Conservation (phyloP, 768 basidiomycete species). For the Lactarius sanguifluus region DNA sequence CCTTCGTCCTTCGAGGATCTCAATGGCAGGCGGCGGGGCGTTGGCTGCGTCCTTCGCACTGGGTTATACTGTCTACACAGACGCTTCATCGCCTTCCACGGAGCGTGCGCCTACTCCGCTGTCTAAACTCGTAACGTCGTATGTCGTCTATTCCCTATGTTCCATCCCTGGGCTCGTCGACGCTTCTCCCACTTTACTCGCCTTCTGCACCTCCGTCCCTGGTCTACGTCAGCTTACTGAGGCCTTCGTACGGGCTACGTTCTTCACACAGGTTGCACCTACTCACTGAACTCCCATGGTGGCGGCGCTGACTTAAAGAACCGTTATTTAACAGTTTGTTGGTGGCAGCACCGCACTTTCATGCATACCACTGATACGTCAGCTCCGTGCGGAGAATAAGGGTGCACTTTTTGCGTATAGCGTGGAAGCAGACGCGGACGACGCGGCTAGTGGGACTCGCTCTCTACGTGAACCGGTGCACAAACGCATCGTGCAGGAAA, state of each 20-base stretch:
- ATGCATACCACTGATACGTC: slow-evolving; percentile 60
- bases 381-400: slow-evolving; percentile 64
- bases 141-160: slow-evolving; percentile 79
- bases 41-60: slow-evolving; percentile 25
- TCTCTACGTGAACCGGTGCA: slow-evolving; percentile 41
- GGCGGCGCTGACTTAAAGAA: background rate
- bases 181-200: slow-evolving; percentile 64
- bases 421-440: slow-evolving; percentile 74
- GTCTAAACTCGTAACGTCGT: slow-evolving; percentile 59
- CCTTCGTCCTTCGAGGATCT: slow-evolving; percentile 15
- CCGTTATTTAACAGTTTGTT: slow-evolving; percentile 59
- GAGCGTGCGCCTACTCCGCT: slow-evolving; percentile 29
- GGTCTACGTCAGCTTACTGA: slow-evolving; percentile 62
- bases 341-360: slow-evolving; percentile 80
- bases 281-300: background rate
- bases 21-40: slow-evolving; percentile 17
- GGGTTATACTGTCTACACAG: slow-evolving; percentile 31
- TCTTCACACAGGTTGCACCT: slow-evolving; percentile 73
- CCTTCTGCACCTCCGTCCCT: slow-evolving; percentile 57
- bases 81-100: slow-evolving; percentile 23
- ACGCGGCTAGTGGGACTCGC: slow-evolving; percentile 41
- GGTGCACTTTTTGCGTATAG: slow-evolving; percentile 81
- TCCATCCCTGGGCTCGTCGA: slow-evolving; percentile 78
- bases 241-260: slow-evolving; percentile 70
- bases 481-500: slow-evolving; percentile 71